Percentiles rank a stretch among this genome's conserved stretches.
phyloP scores from a whole-genome alignment of 2,329 filamentous ascomycete genomes.

The Elsinoe ampelina region DNA sequence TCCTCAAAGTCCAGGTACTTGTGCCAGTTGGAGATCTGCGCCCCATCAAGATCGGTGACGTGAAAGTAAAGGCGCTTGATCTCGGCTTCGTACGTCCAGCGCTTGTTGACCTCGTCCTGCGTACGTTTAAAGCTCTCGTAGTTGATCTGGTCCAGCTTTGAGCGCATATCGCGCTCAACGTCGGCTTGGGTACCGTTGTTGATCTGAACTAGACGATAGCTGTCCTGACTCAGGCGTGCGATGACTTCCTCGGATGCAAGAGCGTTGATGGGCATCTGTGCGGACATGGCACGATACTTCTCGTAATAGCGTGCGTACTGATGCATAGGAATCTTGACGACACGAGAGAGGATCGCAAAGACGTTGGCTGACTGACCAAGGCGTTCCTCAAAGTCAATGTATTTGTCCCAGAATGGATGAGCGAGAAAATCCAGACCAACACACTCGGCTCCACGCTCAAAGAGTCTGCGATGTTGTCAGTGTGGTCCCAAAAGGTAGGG shows the following conservation, averaged over 20 bases:
- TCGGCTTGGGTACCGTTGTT: constrained; percentile 66
- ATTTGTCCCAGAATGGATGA: constrained; percentile 98
- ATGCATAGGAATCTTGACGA: constrained; percentile 87
- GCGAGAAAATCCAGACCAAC: constrained; percentile 90
- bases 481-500: constrained; percentile 3
- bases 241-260: constrained; percentile 61
- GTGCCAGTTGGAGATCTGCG: constrained; percentile 80
- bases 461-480: constrained; percentile 52
- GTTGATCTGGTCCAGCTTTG: constrained; percentile 70
- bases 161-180: constrained; percentile 70
- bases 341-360: constrained; percentile 70
- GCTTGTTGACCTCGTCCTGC: constrained; percentile 79
- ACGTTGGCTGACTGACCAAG: constrained; percentile 76
- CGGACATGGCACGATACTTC: constrained; percentile 69
- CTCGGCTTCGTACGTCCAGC: constrained; percentile 90
- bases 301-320: constrained; percentile 95
- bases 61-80: constrained; percentile 97
- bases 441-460: constrained; percentile 75
- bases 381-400: constrained; percentile 91
- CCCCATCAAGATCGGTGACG: constrained; percentile 80
- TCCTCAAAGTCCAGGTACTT: constrained; percentile 98
- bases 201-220: constrained; percentile 54
- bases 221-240: constrained; percentile 58
- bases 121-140: constrained; percentile 72
- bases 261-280: constrained; percentile 62